Percentiles rank a stretch among this genome's conserved stretches.
phyloP scores from a whole-genome alignment of 2,329 filamentous ascomycete species.

The Ilyonectria robusta region DNA sequence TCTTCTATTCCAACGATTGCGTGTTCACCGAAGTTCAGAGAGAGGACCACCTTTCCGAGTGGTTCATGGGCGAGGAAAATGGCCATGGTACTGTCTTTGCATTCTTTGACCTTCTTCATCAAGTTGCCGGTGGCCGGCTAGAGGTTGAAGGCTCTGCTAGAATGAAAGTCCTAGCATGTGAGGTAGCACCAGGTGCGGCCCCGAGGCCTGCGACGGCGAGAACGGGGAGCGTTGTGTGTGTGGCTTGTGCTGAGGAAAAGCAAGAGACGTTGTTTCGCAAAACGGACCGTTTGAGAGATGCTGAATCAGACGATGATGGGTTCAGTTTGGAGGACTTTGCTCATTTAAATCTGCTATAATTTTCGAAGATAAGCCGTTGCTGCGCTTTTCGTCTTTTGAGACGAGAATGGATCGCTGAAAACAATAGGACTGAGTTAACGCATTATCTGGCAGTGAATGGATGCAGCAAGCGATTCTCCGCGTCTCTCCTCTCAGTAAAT shows the following conservation, averaged over 20 bases:
- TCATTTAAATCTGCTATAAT: not conserved
- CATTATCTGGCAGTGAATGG: too few species aligned
- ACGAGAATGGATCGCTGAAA: too few species aligned
- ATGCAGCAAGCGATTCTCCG: not conserved
- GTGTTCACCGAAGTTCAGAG: constrained; percentile 21
- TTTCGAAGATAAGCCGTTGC: not conserved
- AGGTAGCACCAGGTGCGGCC: not conserved
- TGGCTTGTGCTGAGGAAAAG: not conserved
- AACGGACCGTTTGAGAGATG: not conserved
- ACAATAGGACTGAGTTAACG: too few species aligned
- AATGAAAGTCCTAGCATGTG: not conserved
- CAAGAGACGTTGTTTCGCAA: not conserved
- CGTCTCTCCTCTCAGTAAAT: not conserved
- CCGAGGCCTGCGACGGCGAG: not conserved
- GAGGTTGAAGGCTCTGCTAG: not conserved
- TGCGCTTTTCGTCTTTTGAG: not conserved
- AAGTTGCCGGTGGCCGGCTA: not conserved
- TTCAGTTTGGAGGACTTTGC: not conserved
- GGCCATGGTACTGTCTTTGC: constrained; percentile 1
- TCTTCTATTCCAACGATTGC: constrained; percentile 21
- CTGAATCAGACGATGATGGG: not conserved
- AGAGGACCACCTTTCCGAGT: constrained; percentile 21
- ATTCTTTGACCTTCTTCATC: constrained; percentile 9
- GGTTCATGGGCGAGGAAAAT: not conserved
- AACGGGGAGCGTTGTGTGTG: not conserved